Evolutionary conservation across 1,284 basidiomycete species (phyloP), one percentile per base, ranked within the genome.

Genomic region (Leccinum variabile): DNA sequence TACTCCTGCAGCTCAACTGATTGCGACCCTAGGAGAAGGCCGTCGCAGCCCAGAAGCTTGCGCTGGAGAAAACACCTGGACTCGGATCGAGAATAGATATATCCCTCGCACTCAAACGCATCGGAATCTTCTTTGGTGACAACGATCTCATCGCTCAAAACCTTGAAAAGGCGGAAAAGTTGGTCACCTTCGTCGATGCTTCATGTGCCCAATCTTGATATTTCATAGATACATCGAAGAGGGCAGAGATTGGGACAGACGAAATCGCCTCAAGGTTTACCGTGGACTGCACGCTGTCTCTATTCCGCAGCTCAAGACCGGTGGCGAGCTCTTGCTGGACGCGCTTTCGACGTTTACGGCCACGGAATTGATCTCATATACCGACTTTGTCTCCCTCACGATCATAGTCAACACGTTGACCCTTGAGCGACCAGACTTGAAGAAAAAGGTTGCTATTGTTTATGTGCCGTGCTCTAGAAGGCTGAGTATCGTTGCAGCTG

Each of bases 201-300:
- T 65, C 33, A 32, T 25, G 1, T n/a, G 9, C 18, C 14, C 14
- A n/a, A 6, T 52, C n/a, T 61, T 55, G 37, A 35, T 25, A 53
- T 44, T 16, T 54, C 28, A 52, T 71, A 96, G 94, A 65, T 80
- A 98, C 39, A 92, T 98, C 57, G 95, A 98, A 70, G 88, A 95
- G 74, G 97, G 97, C 2, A 97, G 97, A 54, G 97, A 99, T 77
- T 99, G 97, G 97, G 97, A 99, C 76, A 83, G 97, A 61, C 86
- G 95, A 35, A 99, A 98, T 76, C 86, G 96, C 54, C 86, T 98
- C 68, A 99, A 98, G 77, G 97, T 98, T 46, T 99, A 99, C 80
- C 87, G 89, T 60, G 96, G 92, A 46, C 79, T 97, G 1, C 92
- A 97, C 73, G 80, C 91, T 35, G 80, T 97, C 39, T 93, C 94